Base-by-base conservation (phyloP, 768 basidiomycete genomes). In the Nidula microcarpa region DNA sequence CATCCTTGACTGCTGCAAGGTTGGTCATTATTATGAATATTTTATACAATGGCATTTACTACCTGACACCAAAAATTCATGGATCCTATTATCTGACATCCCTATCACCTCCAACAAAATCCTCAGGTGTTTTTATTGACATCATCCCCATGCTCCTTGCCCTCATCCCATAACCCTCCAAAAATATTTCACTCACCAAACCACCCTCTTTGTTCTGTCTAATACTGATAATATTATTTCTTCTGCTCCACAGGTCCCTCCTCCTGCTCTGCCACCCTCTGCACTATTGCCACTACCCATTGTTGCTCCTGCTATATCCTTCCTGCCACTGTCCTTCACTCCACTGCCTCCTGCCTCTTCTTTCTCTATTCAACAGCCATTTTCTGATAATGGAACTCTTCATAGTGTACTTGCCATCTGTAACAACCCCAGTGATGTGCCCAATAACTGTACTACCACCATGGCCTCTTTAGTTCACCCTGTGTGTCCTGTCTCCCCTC, bases 31-130 rank as follows among this genome's bases (percentile, higher is more conserved):
- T 30, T 73, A 63, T 57, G 67, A 74, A n/a, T 72, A 75, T 52
- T 60, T 73, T 33, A 64, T 71, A 2, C 53, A 49, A 5, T 74
- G 63, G 66, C 55, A 56, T 37, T 54, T 54, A 39, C 54, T 54
- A 37, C 56, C 61, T 6, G 59, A 62, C 7, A 60, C 65, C 43
- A 65, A 74, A 50, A 60, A 66, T 50, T 67, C 68, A 9, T 72
- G 74, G 73, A 57, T 71, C 50, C 61, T 69, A 3, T 60, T 72
- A 8, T 64, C 65, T n/a, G 70, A 74, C 18, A 58, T 74, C 43
- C 70, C 70, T 5, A 59, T 55, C 3, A 43, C 66, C 8, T 39
- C 51, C 47, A 60, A 73, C 52, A 60, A 71, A 44, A 44, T 65
- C 13, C 45, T 73, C 41, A 67, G 71, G 32, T 56, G 59, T 8